A percentile compares a stretch with the other conserved stretches of the same genome.
Conservation (phyloP, 495 filamentous ascomycete species). For the Delitschia confertaspora region DNA sequence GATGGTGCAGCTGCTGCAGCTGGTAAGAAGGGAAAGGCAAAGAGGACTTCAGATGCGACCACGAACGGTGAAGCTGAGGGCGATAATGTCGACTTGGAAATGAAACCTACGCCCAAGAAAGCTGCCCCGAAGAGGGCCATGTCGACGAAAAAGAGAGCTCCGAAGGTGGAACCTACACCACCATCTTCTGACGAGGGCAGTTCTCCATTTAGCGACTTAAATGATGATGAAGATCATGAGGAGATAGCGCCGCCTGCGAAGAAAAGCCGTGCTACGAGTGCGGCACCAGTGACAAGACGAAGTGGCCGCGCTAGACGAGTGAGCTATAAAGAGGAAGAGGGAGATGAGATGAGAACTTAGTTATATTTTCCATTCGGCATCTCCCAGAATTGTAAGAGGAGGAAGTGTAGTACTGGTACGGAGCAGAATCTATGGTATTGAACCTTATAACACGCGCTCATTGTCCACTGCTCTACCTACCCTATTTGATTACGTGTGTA, state of each 20-base stretch:
- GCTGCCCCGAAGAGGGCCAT: conserved; percentile 19
- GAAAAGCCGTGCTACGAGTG: conserved; percentile 7
- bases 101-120: conserved; percentile 9
- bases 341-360: conserved; percentile 18
- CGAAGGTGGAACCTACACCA: conserved; percentile 29
- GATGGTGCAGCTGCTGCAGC: conserved; percentile 23
- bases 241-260: conserved; percentile 27
- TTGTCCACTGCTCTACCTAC: too few relatives aligned
- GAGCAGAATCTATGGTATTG: too few relatives aligned
- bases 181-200: conserved; percentile 25
- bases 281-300: conserved; percentile 13
- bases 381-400: too few relatives aligned
- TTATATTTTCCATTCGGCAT: too few relatives aligned
- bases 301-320: conserved; percentile 5
- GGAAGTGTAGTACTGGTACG: too few relatives aligned
- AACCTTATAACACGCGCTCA: too few relatives aligned
- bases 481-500: too few relatives aligned
- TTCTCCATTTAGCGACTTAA: conserved; percentile 10
- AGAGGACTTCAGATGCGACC: background rate
- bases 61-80: conserved; percentile 11
- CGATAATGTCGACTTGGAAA: background rate
- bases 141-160: conserved; percentile 28
- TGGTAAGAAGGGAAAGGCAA: conserved; percentile 26
- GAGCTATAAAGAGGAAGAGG: conserved; percentile 20
- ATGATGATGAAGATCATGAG: conserved; percentile 27